Evolutionary conservation across 2,329 filamentous ascomycete species (phyloP), one percentile per base, ranked within the genome.

Genomic region (Stagonosporopsis tanaceti): DNA sequence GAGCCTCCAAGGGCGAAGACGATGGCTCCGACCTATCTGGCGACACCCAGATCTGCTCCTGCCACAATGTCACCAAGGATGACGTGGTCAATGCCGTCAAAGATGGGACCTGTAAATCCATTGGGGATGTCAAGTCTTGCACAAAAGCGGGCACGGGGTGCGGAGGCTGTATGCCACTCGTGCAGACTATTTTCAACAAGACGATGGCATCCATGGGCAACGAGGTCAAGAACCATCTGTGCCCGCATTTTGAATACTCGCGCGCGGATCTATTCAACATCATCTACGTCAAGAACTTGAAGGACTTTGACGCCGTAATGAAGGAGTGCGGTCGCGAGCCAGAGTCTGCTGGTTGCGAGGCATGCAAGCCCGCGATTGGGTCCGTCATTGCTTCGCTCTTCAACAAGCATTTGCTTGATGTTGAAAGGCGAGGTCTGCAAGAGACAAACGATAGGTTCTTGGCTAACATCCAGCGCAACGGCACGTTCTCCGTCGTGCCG

Each of bases 71-170:
- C 39, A 89, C 87, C 24, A 97, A 97, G 74, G 90, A 90, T 15
- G 91, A 94, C 66, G 82, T 97, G 0, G 86, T 89, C 41, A 84
- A 84, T 4, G 81, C 81, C 2, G 85, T 94, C 73, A 93, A 93
- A 67, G 87, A 89, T 50, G 92, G 91, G 37, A 87, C 84, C 2
- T 96, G 92, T 81, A 95, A 90, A 72, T 89, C 89, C 25, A 85
- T 96, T 41, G 89, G 87, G 50, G 89, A 94, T 52, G 84, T 97
- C 71, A 97, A 97, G 77, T 86, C 89, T 2, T 96, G 92, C 80
- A 97, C 93, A 15, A 97, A 97, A 75, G 92, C 92, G 17, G 93
- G 93, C 38, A 96, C 91, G 0, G 93, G 93, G 2, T 97, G 93
- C 70, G 93, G 92, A 64, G 93, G 93, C 7, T 97, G 93, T 73